Base-by-base conservation (phyloP, 768 basidiomycete species). In the Glaciozyma antarctica region DNA sequence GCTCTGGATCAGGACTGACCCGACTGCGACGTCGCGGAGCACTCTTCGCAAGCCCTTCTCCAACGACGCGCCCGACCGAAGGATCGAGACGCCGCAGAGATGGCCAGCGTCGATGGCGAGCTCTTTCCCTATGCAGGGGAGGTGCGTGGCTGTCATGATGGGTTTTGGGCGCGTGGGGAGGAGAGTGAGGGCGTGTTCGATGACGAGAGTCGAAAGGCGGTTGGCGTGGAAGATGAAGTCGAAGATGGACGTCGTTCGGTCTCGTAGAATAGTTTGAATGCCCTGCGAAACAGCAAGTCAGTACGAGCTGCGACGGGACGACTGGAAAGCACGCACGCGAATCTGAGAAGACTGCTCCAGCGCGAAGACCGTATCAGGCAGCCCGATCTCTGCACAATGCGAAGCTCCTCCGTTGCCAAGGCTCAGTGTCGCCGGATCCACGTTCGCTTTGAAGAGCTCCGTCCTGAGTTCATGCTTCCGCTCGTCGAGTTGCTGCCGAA, bases 31-130 rank as follows among this genome's bases (percentile, higher is more conserved):
- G 69, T 95, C 86, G 59, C 86, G 85, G 61, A 95, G 83, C 22
- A 93, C 91, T 17, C 92, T 80, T 53, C 85, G 82, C n/a, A 99
- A 85, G 22, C 94, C 95, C 54, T 86, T 85, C 77, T 93, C 90
- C 26, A 99, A 81, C 3, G 89, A 87, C 19, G 91, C 90, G 15
- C 95, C 93, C 28, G 88, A 90, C 65, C 49, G 71, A 34, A 69
- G 62, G 72, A 99, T 89, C 1, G 87, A 85, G 13, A 98, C 86
- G 8, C 93, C 94, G 70, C 93, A 93, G 5, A 94, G 77, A 62
- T 82, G 77, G 87, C 66, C 41, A 0, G 66, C 88, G 73, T 84
- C 77, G 13, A 84, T 80, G 69, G 82, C 82, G 38, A 87, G 77
- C 58, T 81, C 80, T 71, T 85, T 82, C 0, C 94, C 94, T 16